A percentile compares a stretch with the other conserved stretches of the same genome.
Evolutionary conservation across 306 rosid genomes (phyloP).

Genomic region (Cucurbita maxima): DNA sequence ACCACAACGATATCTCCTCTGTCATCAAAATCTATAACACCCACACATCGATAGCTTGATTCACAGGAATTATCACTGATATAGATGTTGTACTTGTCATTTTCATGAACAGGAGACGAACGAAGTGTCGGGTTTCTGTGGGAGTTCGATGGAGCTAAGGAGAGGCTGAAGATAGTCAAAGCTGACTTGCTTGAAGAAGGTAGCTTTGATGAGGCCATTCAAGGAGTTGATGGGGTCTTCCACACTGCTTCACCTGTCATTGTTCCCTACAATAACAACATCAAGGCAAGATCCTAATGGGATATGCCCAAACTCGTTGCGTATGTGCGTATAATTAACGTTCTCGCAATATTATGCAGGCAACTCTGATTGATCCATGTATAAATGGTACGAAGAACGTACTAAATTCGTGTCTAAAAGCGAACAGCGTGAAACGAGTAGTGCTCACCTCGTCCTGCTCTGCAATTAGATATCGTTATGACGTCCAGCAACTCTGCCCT

Average conservation of each 20-base stretch:
- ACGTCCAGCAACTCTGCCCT: conserved; percentile 34
- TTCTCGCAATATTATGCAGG: conserved; percentile 11
- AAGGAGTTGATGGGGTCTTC: conserved; percentile 66
- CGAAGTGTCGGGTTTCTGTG: conserved; percentile 46
- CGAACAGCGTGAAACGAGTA: conserved; percentile 38
- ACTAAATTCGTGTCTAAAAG: conserved; percentile 49
- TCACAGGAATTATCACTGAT: too few relatives aligned
- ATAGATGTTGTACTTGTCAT: background rate
- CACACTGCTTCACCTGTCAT: conserved; percentile 76
- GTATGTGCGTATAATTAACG: background rate
- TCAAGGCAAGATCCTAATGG: conserved; percentile 28
- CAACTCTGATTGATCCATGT: conserved; percentile 57
- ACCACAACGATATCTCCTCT: background rate
- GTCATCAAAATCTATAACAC: too few relatives aligned
- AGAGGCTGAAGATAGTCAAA: conserved; percentile 43
- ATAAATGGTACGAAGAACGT: conserved; percentile 52
- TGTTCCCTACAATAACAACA: conserved; percentile 35
- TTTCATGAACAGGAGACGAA: conserved; percentile 20
- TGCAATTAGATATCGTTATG: conserved; percentile 53
- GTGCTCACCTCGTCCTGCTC: conserved; percentile 84
- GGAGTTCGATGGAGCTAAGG: conserved; percentile 48
- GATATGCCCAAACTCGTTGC: background rate
- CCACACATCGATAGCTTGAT: too few relatives aligned
- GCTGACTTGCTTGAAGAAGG: conserved; percentile 55
- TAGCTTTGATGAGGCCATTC: conserved; percentile 56